Evolutionary conservation across 176 grass and related monocot genomes (phyloP).

Genomic region (Typha latifolia): DNA sequence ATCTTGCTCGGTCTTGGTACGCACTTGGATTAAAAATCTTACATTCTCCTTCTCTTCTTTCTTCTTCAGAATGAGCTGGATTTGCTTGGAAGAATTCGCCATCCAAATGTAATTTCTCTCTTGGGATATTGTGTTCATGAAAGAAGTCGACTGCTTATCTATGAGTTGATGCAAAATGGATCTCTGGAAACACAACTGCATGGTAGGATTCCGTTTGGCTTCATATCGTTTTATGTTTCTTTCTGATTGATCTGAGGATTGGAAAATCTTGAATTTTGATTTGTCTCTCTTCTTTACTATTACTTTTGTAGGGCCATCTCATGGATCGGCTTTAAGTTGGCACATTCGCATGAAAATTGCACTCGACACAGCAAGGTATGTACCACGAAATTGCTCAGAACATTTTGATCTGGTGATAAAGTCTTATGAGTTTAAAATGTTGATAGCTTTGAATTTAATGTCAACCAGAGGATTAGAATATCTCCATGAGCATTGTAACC

Average conservation of each 20-base stretch:
- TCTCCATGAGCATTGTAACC: slow-evolving; percentile 90
- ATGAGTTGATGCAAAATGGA: slow-evolving; percentile 96
- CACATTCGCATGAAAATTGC: slow-evolving; percentile 93
- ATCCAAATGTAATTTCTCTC: slow-evolving; percentile 90
- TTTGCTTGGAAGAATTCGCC: slow-evolving; percentile 81
- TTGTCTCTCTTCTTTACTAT: not conserved
- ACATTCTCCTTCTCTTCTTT: not conserved
- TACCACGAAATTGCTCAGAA: not conserved
- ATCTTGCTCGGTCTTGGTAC: not conserved
- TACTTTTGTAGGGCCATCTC: slow-evolving; percentile 59
- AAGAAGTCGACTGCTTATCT: slow-evolving; percentile 61
- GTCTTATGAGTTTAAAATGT: not conserved
- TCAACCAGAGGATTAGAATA: slow-evolving; percentile 81
- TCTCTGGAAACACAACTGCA: slow-evolving; percentile 84
- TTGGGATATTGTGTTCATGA: slow-evolving; percentile 79
- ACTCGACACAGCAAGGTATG: slow-evolving; percentile 79
- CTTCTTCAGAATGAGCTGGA: slow-evolving; percentile 79
- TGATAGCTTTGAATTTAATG: slow-evolving; percentile 18
- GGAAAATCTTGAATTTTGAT: not conserved
- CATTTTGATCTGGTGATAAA: not conserved
- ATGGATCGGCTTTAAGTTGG: slow-evolving; percentile 84
- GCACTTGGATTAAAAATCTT: not conserved
- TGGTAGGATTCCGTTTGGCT: slow-evolving; percentile 38
- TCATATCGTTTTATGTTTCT: not conserved
- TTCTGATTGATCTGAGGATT: not conserved